A percentile compares a stretch with the other conserved stretches of the same genome.
Evolutionary conservation across 805 yeast species (phyloP).

Genomic region (Ogataea methylovora): DNA sequence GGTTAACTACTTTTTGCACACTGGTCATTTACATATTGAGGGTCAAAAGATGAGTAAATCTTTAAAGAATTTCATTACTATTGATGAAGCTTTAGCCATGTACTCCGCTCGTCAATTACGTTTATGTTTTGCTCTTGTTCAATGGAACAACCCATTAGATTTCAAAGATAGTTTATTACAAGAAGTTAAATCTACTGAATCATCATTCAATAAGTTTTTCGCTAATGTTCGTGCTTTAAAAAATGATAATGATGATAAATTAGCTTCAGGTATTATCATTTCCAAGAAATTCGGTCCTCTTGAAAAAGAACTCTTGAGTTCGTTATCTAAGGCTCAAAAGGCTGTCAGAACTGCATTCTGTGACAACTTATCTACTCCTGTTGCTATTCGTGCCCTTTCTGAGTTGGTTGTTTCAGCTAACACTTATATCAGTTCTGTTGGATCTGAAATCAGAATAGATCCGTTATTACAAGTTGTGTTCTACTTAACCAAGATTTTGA

Average conservation of each 20-base stretch:
- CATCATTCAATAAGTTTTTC: conserved; percentile 74
- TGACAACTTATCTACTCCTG: conserved; percentile 81
- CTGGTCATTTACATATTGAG: conserved; percentile 96
- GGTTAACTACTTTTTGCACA: conserved; percentile 95
- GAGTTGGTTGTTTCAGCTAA: conserved; percentile 70
- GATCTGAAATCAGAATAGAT: conserved; percentile 53
- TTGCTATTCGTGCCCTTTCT: conserved; percentile 54
- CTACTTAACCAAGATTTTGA: conserved; percentile 66
- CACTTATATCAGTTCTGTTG: conserved; percentile 54
- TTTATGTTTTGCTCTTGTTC: conserved; percentile 81
- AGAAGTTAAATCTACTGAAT: conserved; percentile 74
- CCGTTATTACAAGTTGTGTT: conserved; percentile 54
- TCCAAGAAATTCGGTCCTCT: conserved; percentile 50
- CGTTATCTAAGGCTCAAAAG: conserved; percentile 42
- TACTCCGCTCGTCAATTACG: conserved; percentile 80
- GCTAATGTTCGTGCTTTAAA: conserved; percentile 77
- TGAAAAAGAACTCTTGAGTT: conserved; percentile 48
- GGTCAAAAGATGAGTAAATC: conserved; percentile 98
- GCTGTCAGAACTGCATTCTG: conserved; percentile 74
- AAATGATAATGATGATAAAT: conserved; percentile 49
- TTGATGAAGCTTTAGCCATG: conserved; percentile 73
- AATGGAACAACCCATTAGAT: conserved; percentile 90
- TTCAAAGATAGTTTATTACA: conserved; percentile 74
- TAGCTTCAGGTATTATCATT: conserved; percentile 40
- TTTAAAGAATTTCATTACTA: conserved; percentile 89